Conservation (phyloP, 1,284 basidiomycete genomes). For the Leccinum subrobustum region DNA sequence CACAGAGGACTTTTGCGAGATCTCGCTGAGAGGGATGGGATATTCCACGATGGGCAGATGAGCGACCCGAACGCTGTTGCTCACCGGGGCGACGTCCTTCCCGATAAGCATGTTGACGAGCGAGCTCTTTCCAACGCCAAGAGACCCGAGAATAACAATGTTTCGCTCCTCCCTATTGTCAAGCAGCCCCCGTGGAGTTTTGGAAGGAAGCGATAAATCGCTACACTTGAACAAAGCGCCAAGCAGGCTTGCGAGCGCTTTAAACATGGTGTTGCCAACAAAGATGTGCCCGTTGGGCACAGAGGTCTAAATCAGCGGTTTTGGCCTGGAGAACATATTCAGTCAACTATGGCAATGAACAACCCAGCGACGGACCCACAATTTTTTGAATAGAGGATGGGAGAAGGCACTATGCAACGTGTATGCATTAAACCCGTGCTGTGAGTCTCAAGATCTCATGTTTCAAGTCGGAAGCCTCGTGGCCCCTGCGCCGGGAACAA, state of each 20-base stretch:
- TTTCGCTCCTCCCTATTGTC: slow-evolving; percentile 12
- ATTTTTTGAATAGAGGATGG: slow-evolving; percentile 3
- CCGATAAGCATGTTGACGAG: slow-evolving; percentile 30
- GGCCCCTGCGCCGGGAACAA: slow-evolving; percentile 2
- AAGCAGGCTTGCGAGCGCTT: neutral
- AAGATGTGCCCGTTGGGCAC: neutral
- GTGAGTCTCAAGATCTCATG: neutral
- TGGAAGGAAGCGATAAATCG: neutral
- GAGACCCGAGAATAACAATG: slow-evolving; percentile 27
- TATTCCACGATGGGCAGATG: slow-evolving; percentile 22
- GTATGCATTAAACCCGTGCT: neutral
- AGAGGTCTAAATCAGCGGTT: neutral
- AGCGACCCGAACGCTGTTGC: slow-evolving; percentile 20
- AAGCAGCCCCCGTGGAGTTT: slow-evolving; percentile 7
- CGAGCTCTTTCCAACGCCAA: slow-evolving; percentile 31
- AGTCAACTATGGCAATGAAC: neutral
- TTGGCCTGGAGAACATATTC: neutral
- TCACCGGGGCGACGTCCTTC: slow-evolving; percentile 21
- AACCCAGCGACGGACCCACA: neutral
- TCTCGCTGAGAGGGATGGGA: slow-evolving; percentile 8
- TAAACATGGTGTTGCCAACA: slow-evolving; percentile 4
- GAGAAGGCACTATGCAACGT: slow-evolving; percentile 2
- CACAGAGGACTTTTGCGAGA: neutral
- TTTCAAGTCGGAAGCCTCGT: slow-evolving; percentile 11
- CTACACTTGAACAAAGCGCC: neutral